phyloP scores from a whole-genome alignment of 2,329 filamentous ascomycete species.

The Phialophora expanda region DNA sequence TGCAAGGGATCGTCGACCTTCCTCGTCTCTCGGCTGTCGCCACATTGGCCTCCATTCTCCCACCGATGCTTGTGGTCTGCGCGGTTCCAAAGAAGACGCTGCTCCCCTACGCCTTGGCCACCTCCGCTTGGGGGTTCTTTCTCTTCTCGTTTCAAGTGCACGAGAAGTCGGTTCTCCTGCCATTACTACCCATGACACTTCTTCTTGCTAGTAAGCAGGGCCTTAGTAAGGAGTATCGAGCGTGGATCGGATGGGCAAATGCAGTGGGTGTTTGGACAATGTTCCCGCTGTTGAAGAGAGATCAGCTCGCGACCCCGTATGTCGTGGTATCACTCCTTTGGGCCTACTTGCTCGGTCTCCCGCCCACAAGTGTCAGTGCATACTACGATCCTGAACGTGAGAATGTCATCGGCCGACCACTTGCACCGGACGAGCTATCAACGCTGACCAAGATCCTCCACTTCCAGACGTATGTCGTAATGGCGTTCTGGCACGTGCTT shows the following conservation, averaged over 20 bases:
- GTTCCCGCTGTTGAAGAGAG: conserved; percentile 85
- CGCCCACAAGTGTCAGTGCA: conserved; percentile 61
- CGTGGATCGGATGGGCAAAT: conserved; percentile 97
- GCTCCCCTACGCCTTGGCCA: conserved; percentile 78
- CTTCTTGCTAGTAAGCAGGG: conserved; percentile 80
- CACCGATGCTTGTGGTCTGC: conserved; percentile 80
- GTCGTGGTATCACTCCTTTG: conserved; percentile 82
- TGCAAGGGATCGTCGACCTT: conserved; percentile 68
- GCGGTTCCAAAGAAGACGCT: conserved; percentile 76
- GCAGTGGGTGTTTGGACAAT: conserved; percentile 88
- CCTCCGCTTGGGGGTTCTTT: conserved; percentile 95
- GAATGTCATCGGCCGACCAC: conserved; percentile 36
- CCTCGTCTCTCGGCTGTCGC: conserved; percentile 75
- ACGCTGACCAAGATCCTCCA: conserved; percentile 70
- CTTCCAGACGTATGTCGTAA: conserved; percentile 73
- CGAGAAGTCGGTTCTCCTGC: conserved; percentile 94
- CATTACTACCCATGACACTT: conserved; percentile 89
- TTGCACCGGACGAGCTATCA: conserved; percentile 34
- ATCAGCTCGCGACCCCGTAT: conserved; percentile 84
- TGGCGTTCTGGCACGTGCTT: conserved; percentile 79
- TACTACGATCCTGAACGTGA: conserved; percentile 37
- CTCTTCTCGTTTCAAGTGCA: conserved; percentile 98
- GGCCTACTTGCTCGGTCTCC: conserved; percentile 87
- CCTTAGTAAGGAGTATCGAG: conserved; percentile 73
- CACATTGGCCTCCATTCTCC: conserved; percentile 76